Evolutionary conservation across 352 stramenopile species (phyloP).

Genomic region (Phytophthora melonis): DNA sequence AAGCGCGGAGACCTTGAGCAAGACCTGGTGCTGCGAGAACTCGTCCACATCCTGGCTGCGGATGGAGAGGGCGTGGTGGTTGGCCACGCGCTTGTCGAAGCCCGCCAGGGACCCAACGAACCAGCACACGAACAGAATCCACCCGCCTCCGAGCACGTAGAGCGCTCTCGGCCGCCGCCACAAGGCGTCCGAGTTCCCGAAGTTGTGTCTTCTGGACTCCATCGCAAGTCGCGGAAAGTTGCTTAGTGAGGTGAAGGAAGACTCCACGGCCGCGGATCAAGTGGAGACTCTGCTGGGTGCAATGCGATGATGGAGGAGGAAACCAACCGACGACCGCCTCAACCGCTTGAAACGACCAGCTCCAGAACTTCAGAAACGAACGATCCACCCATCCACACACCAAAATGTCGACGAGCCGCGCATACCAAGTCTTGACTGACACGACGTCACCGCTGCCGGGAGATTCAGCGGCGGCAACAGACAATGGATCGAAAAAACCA

Average conservation of each 20-base stretch:
- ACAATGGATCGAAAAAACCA: conserved; percentile 28
- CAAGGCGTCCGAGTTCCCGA: background rate
- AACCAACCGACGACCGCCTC: conserved; percentile 8
- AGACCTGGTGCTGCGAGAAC: conserved; percentile 23
- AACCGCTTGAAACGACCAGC: conserved; percentile 28
- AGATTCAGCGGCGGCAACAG: conserved; percentile 13
- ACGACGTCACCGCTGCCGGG: background rate
- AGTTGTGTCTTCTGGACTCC: conserved; percentile 18
- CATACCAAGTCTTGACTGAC: background rate
- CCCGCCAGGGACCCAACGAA: conserved; percentile 33
- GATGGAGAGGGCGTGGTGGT: conserved; percentile 19
- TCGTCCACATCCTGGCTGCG: conserved; percentile 22
- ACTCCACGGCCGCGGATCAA: background rate
- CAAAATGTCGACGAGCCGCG: conserved; percentile 15
- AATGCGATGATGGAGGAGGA: background rate
- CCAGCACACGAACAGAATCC: conserved; percentile 43
- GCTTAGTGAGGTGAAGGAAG: conserved; percentile 7
- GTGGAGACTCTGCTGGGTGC: background rate
- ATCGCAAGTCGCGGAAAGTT: conserved; percentile 32
- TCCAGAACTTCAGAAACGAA: background rate
- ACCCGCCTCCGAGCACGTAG: conserved; percentile 34
- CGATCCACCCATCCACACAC: conserved; percentile 8
- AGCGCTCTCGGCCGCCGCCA: conserved; percentile 23
- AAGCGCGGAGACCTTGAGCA: conserved; percentile 31
- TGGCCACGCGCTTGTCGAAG: conserved; percentile 18